Percentiles rank a stretch among this genome's conserved stretches.
phyloP scores from a whole-genome alignment of 2,329 filamentous ascomycete species.

The Aspergillus sp. region DNA sequence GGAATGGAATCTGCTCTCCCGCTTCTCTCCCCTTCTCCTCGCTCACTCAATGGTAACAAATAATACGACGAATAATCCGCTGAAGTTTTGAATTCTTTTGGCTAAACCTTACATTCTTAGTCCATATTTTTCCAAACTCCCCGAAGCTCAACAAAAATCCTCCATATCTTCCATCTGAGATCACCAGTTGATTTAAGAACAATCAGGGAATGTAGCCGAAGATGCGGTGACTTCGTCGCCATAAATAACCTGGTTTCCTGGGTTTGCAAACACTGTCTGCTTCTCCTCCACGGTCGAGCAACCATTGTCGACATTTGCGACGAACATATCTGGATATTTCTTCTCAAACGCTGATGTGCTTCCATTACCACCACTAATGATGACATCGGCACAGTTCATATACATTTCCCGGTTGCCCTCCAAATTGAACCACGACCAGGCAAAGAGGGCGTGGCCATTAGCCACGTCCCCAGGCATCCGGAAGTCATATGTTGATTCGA shows the following conservation, averaged over 20 bases:
- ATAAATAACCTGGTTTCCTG: constrained; percentile 7
- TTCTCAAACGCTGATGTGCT: not conserved
- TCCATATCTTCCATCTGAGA: too few species aligned
- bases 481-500: constrained; percentile 54
- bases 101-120: too few species aligned
- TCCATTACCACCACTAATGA: constrained; percentile 38
- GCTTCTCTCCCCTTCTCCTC: too few species aligned
- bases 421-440: constrained; percentile 71
- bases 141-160: too few species aligned
- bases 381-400: constrained; percentile 71
- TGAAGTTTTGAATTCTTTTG: too few species aligned
- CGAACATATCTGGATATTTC: constrained; percentile 5
- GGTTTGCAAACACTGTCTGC: constrained; percentile 6
- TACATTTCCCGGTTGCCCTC: constrained; percentile 74
- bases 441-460: constrained; percentile 55
- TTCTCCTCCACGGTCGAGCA: constrained; percentile 5
- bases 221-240: constrained; percentile 1
- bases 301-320: constrained; percentile 8
- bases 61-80: too few species aligned
- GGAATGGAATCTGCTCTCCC: too few species aligned
- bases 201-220: constrained; percentile 3
- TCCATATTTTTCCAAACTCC: too few species aligned
- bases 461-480: constrained; percentile 58
- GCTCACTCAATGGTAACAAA: too few species aligned
- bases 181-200: not conserved